Percentiles rank a stretch among this genome's conserved stretches.
These are phyloP conservation scores for Corinectria fuckeliana DNA, from an alignment of 2,329 filamentous ascomycete genomes.

Conservation along the genomic window DNA sequence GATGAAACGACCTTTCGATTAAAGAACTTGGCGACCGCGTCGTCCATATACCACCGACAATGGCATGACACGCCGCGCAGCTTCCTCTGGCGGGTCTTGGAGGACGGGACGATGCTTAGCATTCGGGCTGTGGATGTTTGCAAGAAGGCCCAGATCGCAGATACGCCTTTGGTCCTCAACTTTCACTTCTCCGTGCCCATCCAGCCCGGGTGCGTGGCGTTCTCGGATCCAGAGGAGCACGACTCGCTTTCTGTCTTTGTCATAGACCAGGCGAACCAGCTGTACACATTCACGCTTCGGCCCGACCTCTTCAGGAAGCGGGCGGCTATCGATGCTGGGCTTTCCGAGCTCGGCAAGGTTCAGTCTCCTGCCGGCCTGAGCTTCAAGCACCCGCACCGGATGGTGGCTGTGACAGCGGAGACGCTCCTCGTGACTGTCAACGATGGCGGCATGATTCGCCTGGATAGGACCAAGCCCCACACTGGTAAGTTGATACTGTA, in stretches of 20 bases:
- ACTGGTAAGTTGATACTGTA: constrained; percentile 49
- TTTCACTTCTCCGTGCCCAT: constrained; percentile 79
- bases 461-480: constrained; percentile 65
- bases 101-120: constrained; percentile 80
- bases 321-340: constrained; percentile 72
- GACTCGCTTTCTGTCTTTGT: constrained; percentile 82
- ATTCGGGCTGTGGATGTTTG: constrained; percentile 83
- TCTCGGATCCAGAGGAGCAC: constrained; percentile 80
- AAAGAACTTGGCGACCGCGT: constrained; percentile 76
- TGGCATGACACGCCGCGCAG: constrained; percentile 78
- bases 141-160: constrained; percentile 67
- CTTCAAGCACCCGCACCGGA: constrained; percentile 80
- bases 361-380: constrained; percentile 75
- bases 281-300: constrained; percentile 84
- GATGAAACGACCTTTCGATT: constrained; percentile 78
- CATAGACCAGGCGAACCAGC: constrained; percentile 76
- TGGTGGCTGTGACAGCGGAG: constrained; percentile 75
- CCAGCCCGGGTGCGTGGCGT: constrained; percentile 77
- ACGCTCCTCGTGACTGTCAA: constrained; percentile 82
- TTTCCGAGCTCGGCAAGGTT: constrained; percentile 79
- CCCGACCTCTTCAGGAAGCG: constrained; percentile 81
- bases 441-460: constrained; percentile 75
- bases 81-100: constrained; percentile 90
- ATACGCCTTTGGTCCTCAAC: constrained; percentile 77
- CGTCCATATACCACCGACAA: constrained; percentile 84